phyloP scores from a whole-genome alignment of 2,329 filamentous ascomycete species.

The Fusarium sororula region DNA sequence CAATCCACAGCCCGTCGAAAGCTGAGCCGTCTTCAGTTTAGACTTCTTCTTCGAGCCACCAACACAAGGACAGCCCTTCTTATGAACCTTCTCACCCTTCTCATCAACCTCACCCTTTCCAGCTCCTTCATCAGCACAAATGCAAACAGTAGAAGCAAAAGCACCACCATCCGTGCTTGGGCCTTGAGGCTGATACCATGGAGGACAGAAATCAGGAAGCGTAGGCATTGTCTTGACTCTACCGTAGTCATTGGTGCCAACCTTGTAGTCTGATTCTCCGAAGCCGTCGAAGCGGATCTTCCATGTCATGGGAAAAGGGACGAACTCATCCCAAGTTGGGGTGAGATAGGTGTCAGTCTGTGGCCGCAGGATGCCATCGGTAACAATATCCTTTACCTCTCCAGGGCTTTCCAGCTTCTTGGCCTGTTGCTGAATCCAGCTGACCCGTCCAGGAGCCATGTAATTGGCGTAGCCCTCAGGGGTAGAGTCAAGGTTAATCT shows the following conservation, averaged over 20 bases:
- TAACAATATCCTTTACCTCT: neutral
- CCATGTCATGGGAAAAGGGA: constrained; percentile 8
- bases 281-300: constrained; percentile 5
- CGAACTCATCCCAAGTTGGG: constrained; percentile 1
- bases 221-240: neutral
- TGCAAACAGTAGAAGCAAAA: neutral
- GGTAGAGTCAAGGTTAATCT: constrained; percentile 15
- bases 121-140: neutral
- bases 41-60: neutral
- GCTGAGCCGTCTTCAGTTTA: neutral
- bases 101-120: neutral
- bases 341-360: neutral
- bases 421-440: neutral
- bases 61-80: neutral
- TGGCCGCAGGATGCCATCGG: neutral
- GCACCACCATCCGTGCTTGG: neutral
- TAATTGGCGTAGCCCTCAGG: constrained; percentile 35
- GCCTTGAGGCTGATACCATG: constrained; percentile 5
- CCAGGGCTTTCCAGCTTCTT: neutral
- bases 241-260: neutral
- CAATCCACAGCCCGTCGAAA: neutral
- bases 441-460: constrained; percentile 16
- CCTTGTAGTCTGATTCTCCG: neutral
- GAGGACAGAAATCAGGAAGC: neutral
- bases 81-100: neutral